Base-by-base conservation (phyloP, 257 asterid genomes). In the Solanum sitiens region DNA sequence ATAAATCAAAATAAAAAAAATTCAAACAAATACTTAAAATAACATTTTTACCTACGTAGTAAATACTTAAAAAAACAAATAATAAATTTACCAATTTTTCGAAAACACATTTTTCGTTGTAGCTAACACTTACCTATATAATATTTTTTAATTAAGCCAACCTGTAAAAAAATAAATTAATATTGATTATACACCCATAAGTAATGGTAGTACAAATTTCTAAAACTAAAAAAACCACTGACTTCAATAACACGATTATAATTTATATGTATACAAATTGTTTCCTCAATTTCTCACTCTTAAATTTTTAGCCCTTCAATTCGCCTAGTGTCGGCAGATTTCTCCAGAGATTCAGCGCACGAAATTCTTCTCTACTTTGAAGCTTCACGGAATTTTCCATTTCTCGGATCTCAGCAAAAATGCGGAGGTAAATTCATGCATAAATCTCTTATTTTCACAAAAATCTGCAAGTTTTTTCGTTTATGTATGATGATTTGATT, bases 371-470 rank as follows among this genome's bases (percentile, higher is more conserved):
- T 45, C 84, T 21, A 20, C 80, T 16, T 45, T 45, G 84, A 79
- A 79, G 6, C 68, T 80, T 50, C 18, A 30, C 27, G 23, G 15
- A 7, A 9, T 80, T 80, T 25, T 47, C 40, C 42, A 73, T 86
- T 77, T 71, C 23, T 11, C 88, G 30, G 47, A 44, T 61, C 83
- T 73, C 65, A 25, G 50, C 83, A 74, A 89, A 83, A 86, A 93
- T 93, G 95, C 91, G 95, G 83, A 92, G 94, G 95, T 91, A 87
- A 87, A 35, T 82, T 44, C 21, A 10, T 61, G 45, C 86, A 5
- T 72, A 25, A 39, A 23, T 83, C 74, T 83, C 86, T 53, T 83
- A 74, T 75, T 67, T 59, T 40, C 32, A 30, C 77, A n/a, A 76
- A 76, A 44, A 15, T 15, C 40, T 79, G 84, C 84, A 39, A n/a